These are phyloP conservation scores for Ophiognomonia clavigignenti-juglandacearum DNA, from an alignment of 2,329 filamentous ascomycete species.

Conservation along the genomic window DNA sequence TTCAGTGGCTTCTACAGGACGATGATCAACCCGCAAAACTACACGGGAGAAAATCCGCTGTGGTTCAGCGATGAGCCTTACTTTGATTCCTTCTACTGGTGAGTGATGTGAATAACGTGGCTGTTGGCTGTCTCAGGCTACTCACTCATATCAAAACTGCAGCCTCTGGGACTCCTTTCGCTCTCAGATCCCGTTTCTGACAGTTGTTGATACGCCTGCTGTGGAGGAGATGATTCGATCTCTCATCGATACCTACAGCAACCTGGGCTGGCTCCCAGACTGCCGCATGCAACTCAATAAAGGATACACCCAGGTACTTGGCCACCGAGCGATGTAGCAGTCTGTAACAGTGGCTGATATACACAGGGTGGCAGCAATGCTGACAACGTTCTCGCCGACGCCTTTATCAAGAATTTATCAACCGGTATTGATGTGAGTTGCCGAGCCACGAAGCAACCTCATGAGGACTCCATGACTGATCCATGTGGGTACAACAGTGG, in stretches of 20 bases:
- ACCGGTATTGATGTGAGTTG: constrained; percentile 44
- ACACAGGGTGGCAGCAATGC: constrained; percentile 66
- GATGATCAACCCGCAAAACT: constrained; percentile 69
- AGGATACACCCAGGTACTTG: constrained; percentile 62
- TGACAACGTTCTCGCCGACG: constrained; percentile 64
- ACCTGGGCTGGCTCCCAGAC: constrained; percentile 63
- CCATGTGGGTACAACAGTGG: too few species aligned
- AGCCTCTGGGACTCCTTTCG: constrained; percentile 68
- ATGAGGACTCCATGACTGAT: too few species aligned
- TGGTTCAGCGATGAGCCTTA: constrained; percentile 65
- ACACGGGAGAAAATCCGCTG: constrained; percentile 66
- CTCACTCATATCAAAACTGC: background rate
- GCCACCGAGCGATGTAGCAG: too few species aligned
- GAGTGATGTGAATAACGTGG: constrained; percentile 19
- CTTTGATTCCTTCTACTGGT: constrained; percentile 73
- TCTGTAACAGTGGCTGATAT: too few species aligned
- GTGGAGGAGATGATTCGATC: constrained; percentile 65
- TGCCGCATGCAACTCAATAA: constrained; percentile 64
- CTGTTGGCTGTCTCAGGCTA: constrained; percentile 1
- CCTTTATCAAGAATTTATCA: constrained; percentile 60
- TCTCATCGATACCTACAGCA: constrained; percentile 64
- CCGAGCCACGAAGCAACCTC: background rate
- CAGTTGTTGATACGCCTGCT: constrained; percentile 59
- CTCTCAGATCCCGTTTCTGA: constrained; percentile 64
- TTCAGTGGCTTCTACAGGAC: constrained; percentile 70